Evolutionary conservation across 2,329 filamentous ascomycete species (phyloP), one percentile per base, ranked within the genome.

Genomic region (Metarhizium guizhouense): DNA sequence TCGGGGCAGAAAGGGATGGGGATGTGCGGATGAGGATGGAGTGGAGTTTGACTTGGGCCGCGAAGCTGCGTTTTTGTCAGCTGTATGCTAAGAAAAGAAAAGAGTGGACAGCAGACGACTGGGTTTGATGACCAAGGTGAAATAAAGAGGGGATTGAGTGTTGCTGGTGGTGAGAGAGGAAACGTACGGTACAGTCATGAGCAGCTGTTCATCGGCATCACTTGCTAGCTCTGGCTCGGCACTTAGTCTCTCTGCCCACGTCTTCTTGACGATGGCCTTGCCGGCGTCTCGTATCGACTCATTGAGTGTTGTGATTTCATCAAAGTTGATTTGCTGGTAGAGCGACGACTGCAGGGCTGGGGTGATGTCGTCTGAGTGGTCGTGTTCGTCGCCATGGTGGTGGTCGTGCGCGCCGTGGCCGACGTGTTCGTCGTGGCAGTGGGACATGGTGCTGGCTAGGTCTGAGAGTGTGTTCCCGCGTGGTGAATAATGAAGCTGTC

Each of bases 321-420:
- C 86, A 73, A 97, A 96, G 69, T 92, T 84, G 71, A 99, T 91
- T 69, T 96, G 88, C 61, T 89, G 84, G 76, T 96, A 97, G 40
- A 99, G 84, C 47, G 91, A 90, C 64, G 86, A 87, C 72, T 97
- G 93, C 16, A 96, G 78, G 1, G 92, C 93, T 0, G 94, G 94
- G 2, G 89, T 92, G 64, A 96, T 83, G 75, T 97, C 93, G 75
- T 97, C 89, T 50, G 83, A 86, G 74, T 96, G 93, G 71, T 96
- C 91, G 70, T 96, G 91, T 47, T 76, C 81, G 57, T 79, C 73
- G 59, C 79, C 76, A 63, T 78, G 73, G 63, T 84, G 32, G 32
- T 76, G 77, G 62, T 83, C 79, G 61, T 76, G 73, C 5, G 11
- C 38, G 59, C 76, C 74, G 59, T 82, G 78, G 58, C 74, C 67